Evolutionary conservation across 2,329 filamentous ascomycete genomes (phyloP).

Genomic region (Stenocarpella maydis): DNA sequence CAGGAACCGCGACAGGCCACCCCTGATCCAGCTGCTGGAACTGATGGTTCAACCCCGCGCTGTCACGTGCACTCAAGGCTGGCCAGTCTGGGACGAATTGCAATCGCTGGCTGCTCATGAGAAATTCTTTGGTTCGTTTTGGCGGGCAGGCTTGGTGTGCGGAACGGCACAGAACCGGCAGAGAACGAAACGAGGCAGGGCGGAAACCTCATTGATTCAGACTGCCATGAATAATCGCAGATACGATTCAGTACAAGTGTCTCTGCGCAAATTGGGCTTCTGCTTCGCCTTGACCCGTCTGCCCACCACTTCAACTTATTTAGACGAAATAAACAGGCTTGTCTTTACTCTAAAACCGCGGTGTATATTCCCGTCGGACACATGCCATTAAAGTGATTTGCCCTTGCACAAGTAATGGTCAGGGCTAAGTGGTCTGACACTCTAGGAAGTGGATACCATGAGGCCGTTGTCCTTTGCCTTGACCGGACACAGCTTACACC

Average conservation of each 20-base stretch:
- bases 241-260: neutral
- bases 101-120: neutral
- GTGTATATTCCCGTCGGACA: slow-evolving; percentile 5
- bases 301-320: neutral
- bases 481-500: neutral
- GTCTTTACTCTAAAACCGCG: slow-evolving; percentile 18
- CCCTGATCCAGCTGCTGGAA: neutral
- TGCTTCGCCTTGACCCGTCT: neutral
- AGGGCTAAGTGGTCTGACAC: neutral
- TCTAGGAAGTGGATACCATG: neutral
- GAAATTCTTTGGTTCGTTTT: neutral
- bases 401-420: neutral
- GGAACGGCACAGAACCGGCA: too few species aligned
- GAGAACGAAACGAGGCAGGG: too few species aligned
- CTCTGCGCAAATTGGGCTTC: neutral
- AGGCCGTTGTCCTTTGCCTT: neutral
- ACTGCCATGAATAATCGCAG: neutral
- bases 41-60: slow-evolving; percentile 12
- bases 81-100: neutral
- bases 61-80: slow-evolving; percentile 28
- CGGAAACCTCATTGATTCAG: too few species aligned
- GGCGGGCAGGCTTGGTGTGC: too few species aligned
- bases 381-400: slow-evolving; percentile 9
- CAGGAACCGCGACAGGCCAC: neutral
- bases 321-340: neutral